Conservation (phyloP, 164 flowering plant genomes). For the Aristolochia contorta region DNA sequence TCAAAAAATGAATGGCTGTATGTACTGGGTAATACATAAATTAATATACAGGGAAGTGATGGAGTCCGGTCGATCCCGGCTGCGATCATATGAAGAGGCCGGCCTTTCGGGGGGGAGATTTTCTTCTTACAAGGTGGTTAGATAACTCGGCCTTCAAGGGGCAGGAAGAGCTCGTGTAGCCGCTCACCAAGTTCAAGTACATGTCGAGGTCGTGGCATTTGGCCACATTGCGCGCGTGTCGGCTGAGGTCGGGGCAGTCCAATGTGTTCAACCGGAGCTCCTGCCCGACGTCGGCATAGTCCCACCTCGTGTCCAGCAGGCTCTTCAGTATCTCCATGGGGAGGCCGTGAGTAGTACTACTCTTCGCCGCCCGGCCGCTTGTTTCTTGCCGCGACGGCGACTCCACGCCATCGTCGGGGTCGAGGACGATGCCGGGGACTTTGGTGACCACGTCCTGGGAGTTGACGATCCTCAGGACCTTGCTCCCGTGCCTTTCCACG, state of each 20-base stretch:
- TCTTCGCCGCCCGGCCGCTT: too few species aligned
- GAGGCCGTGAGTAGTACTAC: too few species aligned
- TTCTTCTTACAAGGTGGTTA: background rate
- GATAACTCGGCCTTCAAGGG: constrained; percentile 9
- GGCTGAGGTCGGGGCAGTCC: constrained; percentile 4
- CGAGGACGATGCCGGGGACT: constrained; percentile 57
- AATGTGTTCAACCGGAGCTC: constrained; percentile 12
- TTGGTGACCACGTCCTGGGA: constrained; percentile 51
- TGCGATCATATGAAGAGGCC: background rate
- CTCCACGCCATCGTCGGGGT: constrained; percentile 11
- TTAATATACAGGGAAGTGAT: too few species aligned
- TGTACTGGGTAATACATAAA: background rate
- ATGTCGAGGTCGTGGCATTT: constrained; percentile 47
- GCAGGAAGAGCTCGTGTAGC: constrained; percentile 31
- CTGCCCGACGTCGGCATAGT: constrained; percentile 10
- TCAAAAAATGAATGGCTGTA: background rate
- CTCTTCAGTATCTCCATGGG: constrained; percentile 4
- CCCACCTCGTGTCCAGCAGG: constrained; percentile 15
- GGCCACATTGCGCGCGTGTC: constrained; percentile 18
- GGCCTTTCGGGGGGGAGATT: background rate
- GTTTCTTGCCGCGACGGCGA: too few species aligned
- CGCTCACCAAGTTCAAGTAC: constrained; percentile 39
- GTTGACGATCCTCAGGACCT: constrained; percentile 57
- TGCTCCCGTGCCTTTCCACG: constrained; percentile 38
- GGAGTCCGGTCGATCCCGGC: too few species aligned